These are phyloP conservation scores for Metschnikowia henanensis DNA, from an alignment of 805 yeast genomes.

Conservation along the genomic window DNA sequence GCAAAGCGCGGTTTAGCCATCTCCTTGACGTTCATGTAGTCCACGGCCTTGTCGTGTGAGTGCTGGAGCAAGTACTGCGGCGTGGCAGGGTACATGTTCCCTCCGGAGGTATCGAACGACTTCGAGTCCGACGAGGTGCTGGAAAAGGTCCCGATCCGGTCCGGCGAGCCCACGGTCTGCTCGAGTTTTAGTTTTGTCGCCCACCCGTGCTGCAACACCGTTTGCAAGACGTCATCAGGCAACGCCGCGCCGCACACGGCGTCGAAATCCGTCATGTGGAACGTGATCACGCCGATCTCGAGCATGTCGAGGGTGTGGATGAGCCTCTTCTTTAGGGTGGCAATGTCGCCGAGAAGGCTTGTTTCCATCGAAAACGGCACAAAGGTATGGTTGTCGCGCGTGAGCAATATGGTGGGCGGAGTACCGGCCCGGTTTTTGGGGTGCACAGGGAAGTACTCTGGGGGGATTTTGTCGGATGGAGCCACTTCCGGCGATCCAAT, in stretches of 20 bases:
- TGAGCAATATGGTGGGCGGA: conserved; percentile 45
- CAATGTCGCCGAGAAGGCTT: conserved; percentile 19
- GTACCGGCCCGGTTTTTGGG: conserved; percentile 18
- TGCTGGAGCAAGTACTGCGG: conserved; percentile 64
- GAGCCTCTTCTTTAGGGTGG: conserved; percentile 39
- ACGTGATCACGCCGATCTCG: conserved; percentile 31
- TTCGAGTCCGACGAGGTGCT: conserved; percentile 56
- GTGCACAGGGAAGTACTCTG: conserved; percentile 14
- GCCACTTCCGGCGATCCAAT: no score
- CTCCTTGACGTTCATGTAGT: conserved; percentile 60
- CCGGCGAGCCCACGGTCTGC: conserved; percentile 35
- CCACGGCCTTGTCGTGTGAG: conserved; percentile 40
- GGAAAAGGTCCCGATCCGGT: conserved; percentile 36
- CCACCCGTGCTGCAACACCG: conserved; percentile 31
- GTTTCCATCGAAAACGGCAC: conserved; percentile 42
- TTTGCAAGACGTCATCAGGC: conserved; percentile 47
- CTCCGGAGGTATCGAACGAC: conserved; percentile 50
- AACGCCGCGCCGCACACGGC: conserved; percentile 56
- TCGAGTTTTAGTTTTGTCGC: conserved; percentile 36
- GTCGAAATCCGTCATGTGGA: conserved; percentile 71
- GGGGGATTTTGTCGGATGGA: no score
- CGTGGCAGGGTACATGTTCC: conserved; percentile 56
- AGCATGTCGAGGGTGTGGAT: conserved; percentile 38
- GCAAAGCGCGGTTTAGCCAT: background rate
- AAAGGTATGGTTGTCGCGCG: conserved; percentile 62